Conservation (phyloP, 2,329 filamentous ascomycete species). For the Botrytis porri region DNA sequence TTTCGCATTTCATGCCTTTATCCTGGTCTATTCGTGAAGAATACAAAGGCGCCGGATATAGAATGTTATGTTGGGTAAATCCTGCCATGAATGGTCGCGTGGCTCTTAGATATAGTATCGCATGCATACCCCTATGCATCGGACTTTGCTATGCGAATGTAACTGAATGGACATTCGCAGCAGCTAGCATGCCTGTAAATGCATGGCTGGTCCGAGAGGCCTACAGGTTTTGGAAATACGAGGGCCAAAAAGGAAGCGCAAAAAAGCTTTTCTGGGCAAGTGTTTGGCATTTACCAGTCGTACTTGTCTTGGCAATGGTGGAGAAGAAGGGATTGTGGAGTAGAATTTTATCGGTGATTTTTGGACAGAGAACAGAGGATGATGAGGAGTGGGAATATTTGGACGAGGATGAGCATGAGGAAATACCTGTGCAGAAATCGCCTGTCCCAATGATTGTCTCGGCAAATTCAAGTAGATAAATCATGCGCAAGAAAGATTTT, state of each 20-base stretch:
- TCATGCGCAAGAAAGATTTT: neutral
- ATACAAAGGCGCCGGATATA: conserved; percentile 69
- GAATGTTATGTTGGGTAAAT: conserved; percentile 83
- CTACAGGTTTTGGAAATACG: conserved; percentile 72
- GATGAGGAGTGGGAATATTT: conserved; percentile 52
- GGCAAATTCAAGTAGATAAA: neutral
- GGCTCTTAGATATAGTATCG: conserved; percentile 78
- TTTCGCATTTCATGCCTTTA: conserved; percentile 95
- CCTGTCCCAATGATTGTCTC: neutral
- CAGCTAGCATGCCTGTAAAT: conserved; percentile 79
- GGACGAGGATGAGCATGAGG: conserved; percentile 38
- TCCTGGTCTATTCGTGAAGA: conserved; percentile 87
- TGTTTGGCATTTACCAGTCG: conserved; percentile 89
- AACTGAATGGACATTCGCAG: conserved; percentile 81
- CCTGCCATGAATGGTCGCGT: conserved; percentile 82
- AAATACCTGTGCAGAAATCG: neutral
- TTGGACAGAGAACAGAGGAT: conserved; percentile 55
- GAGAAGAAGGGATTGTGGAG: conserved; percentile 94
- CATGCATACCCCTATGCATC: conserved; percentile 83
- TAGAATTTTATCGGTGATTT: conserved; percentile 69
- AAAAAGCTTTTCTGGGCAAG: conserved; percentile 93
- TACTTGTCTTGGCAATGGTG: conserved; percentile 84
- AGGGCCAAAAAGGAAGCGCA: conserved; percentile 77
- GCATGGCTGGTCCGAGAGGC: conserved; percentile 81
- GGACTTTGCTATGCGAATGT: conserved; percentile 75